Percentiles rank a stretch among this genome's conserved stretches.
Conservation (phyloP, 371 early-diverging fungal genomes). For the Mortierella sp. region DNA sequence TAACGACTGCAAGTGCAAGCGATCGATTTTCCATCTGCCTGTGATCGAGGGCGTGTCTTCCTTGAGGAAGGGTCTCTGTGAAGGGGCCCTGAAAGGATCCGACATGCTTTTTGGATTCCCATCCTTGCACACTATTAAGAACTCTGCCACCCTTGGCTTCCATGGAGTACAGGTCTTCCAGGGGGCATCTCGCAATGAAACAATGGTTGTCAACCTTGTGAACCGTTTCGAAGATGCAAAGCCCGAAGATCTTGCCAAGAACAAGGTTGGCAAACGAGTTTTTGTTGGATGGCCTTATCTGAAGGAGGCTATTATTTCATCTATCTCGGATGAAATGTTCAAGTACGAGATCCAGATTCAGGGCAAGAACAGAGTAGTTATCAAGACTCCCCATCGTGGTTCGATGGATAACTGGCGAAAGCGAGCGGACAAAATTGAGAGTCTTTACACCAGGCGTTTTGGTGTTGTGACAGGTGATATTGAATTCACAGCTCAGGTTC, state of each 20-base stretch:
- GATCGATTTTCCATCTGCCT: conserved; percentile 64
- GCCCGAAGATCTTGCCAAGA: conserved; percentile 61
- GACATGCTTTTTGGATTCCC: conserved; percentile 92
- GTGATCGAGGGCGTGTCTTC: conserved; percentile 58
- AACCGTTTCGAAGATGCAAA: conserved; percentile 64
- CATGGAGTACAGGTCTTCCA: conserved; percentile 91
- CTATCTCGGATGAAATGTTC: conserved; percentile 75
- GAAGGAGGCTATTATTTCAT: conserved; percentile 80
- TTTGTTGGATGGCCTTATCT: conserved; percentile 89
- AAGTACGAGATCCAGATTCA: conserved; percentile 67
- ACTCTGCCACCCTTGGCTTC: conserved; percentile 71
- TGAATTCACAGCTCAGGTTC: conserved; percentile 76
- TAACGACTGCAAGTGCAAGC: conserved; percentile 62
- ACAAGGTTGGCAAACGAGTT: conserved; percentile 67
- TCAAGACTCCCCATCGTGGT: conserved; percentile 59
- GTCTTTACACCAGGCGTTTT: conserved; percentile 63
- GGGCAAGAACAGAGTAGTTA: conserved; percentile 55
- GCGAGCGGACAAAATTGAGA: conserved; percentile 67
- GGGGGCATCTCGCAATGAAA: conserved; percentile 83
- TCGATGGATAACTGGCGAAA: conserved; percentile 65
- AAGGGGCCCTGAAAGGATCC: conserved; percentile 76
- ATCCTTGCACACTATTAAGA: conserved; percentile 80
- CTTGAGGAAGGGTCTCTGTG: conserved; percentile 71
- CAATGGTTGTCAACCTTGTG: conserved; percentile 76
- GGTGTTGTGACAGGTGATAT: conserved; percentile 79